Percentiles rank a stretch among this genome's conserved stretches.
These are phyloP conservation scores for Brassica cretica DNA, from an alignment of 345 rosid species.

Conservation along the genomic window DNA sequence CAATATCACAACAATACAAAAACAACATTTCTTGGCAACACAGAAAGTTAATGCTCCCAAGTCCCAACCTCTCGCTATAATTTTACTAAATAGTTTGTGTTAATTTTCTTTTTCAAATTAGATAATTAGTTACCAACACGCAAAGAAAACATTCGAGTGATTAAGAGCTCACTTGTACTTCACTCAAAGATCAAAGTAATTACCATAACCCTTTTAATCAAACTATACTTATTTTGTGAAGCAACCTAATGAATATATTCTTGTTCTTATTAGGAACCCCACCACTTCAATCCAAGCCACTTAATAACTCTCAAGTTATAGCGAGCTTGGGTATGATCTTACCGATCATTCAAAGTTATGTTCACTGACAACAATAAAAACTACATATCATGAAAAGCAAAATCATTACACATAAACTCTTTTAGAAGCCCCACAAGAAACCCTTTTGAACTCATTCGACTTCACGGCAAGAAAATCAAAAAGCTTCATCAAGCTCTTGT, in stretches of 20 bases:
- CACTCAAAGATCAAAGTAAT: conserved; percentile 5
- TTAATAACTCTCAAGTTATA: conserved; percentile 1
- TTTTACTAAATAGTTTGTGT: not conserved
- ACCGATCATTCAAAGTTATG: conserved; percentile 5
- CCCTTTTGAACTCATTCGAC: no score
- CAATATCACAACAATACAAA: not conserved
- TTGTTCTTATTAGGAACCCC: not conserved
- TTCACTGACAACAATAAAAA: not conserved
- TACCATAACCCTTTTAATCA: not conserved
- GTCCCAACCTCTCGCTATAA: conserved; percentile 7
- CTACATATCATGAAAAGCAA: not conserved
- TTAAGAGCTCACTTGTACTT: conserved; percentile 15
- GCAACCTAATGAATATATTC: conserved; percentile 14
- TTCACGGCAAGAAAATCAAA: not conserved
- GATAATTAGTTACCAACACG: not conserved
- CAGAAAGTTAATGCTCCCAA: conserved; percentile 21
- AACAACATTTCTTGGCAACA: not conserved
- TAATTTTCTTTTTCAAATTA: not conserved
- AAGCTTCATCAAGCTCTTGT: conserved; percentile 41
- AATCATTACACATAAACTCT: not conserved
- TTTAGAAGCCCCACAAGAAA: no score
- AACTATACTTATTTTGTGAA: not conserved
- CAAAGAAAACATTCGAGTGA: not conserved
- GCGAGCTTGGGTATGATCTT: not conserved
- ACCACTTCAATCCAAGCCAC: conserved; percentile 28